phyloP scores from a whole-genome alignment of 1,284 basidiomycete species.

The Taiwanofungus camphoratus region DNA sequence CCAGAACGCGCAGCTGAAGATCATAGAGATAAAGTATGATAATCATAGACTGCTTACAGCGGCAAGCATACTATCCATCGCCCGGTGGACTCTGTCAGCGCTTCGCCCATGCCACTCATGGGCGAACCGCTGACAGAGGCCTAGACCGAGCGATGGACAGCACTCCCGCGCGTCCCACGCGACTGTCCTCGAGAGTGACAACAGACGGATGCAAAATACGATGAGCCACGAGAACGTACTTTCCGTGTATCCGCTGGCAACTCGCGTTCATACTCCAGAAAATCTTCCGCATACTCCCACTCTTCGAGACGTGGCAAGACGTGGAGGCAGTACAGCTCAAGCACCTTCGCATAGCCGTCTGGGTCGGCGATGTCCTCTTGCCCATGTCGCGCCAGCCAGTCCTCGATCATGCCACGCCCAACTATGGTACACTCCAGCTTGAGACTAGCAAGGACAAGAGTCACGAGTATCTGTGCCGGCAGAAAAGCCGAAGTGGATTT shows the following conservation, averaged over 20 bases:
- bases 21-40: neutral
- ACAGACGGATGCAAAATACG: neutral
- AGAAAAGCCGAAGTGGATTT: conserved; percentile 49
- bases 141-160: neutral
- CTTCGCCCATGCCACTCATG: conserved; percentile 13
- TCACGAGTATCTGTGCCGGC: conserved; percentile 61
- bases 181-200: neutral
- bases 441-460: conserved; percentile 62
- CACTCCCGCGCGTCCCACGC: conserved; percentile 3
- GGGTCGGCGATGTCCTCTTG: conserved; percentile 30
- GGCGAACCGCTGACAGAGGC: conserved; percentile 15
- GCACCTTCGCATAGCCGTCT: conserved; percentile 62
- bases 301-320: conserved; percentile 64
- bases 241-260: conserved; percentile 42
- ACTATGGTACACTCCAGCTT: conserved; percentile 56
- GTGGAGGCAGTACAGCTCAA: conserved; percentile 70
- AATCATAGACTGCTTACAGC: neutral
- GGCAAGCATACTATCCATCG: neutral
- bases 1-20: too few relatives aligned
- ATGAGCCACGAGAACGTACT: conserved; percentile 36
- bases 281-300: conserved; percentile 74
- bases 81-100: conserved; percentile 13
- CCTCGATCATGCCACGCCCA: conserved; percentile 62
- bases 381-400: conserved; percentile 58
- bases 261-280: conserved; percentile 65